Evolutionary conservation across 2,329 filamentous ascomycete species (phyloP).

Genomic region (Fusarium palustre): DNA sequence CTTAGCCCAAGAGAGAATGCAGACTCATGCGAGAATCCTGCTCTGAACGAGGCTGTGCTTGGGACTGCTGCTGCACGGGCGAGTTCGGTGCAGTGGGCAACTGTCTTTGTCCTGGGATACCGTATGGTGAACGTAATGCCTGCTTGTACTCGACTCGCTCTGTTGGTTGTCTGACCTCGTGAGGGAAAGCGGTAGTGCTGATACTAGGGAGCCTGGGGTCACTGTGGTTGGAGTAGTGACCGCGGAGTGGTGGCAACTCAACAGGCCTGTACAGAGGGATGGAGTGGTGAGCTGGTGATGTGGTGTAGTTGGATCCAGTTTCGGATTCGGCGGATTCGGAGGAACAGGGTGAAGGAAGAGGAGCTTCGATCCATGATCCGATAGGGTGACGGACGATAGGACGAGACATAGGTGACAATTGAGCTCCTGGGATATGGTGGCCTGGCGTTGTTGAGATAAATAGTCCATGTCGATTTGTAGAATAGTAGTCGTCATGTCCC

Average conservation of each 20-base stretch:
- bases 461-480: conserved; percentile 47
- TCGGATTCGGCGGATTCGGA: conserved; percentile 73
- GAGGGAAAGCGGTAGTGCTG: conserved; percentile 31
- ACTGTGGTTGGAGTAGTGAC: neutral
- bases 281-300: conserved; percentile 62
- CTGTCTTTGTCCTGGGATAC: conserved; percentile 35
- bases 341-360: conserved; percentile 54
- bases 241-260: conserved; percentile 56
- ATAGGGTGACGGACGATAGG: conserved; percentile 40
- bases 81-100: conserved; percentile 48
- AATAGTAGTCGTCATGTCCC: conserved; percentile 41
- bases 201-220: conserved; percentile 47
- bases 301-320: conserved; percentile 70
- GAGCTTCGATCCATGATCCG: conserved; percentile 48
- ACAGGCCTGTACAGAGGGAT: conserved; percentile 54
- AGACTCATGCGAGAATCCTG: conserved; percentile 46
- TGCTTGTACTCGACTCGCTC: conserved; percentile 22
- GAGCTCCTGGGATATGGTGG: conserved; percentile 24
- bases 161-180: neutral
- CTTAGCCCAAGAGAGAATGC: conserved; percentile 39
- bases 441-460: conserved; percentile 43
- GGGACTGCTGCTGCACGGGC: conserved; percentile 40
- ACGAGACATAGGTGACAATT: conserved; percentile 33
- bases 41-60: conserved; percentile 21
- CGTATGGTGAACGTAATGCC: neutral